phyloP scores from a whole-genome alignment of 768 basidiomycete genomes.

The Serendipita vermifera region DNA sequence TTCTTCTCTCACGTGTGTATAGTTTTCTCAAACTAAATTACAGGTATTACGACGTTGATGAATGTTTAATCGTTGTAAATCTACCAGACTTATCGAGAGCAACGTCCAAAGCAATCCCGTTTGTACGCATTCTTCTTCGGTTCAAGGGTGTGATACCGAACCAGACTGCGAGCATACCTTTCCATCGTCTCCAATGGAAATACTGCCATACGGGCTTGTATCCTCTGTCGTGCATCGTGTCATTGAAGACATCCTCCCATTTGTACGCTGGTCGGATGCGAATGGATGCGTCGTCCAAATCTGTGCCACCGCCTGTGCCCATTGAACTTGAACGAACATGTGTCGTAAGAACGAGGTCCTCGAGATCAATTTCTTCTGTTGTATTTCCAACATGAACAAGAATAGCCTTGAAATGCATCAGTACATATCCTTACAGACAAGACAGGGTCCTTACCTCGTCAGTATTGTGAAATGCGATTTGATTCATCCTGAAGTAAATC shows the following conservation, averaged over 20 bases:
- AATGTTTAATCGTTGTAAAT: conserved; percentile 40
- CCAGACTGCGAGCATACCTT: conserved; percentile 51
- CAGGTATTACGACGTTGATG: too few species aligned
- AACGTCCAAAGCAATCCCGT: conserved; percentile 50
- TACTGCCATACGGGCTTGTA: conserved; percentile 23
- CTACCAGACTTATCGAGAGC: conserved; percentile 37
- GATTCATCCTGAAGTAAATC: conserved; percentile 57
- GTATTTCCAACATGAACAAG: conserved; percentile 49
- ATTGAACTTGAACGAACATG: conserved; percentile 39
- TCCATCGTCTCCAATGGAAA: conserved; percentile 23
- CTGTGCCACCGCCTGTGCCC: conserved; percentile 58
- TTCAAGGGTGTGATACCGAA: conserved; percentile 53
- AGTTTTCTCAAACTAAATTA: too few species aligned
- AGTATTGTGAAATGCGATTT: conserved; percentile 45
- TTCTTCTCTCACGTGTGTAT: too few species aligned
- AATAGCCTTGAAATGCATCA: conserved; percentile 33
- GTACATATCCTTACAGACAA: not conserved
- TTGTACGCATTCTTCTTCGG: conserved; percentile 37
- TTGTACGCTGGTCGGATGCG: conserved; percentile 48
- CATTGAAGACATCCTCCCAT: conserved; percentile 57
- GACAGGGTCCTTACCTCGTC: conserved; percentile 30
- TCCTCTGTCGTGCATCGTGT: conserved; percentile 34
- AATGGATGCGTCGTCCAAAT: conserved; percentile 50
- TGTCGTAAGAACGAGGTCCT: conserved; percentile 44
- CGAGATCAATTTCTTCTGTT: conserved; percentile 43